Evolutionary conservation across 1,284 basidiomycete species (phyloP).

Genomic region (Rugiboletus extremiorientalis): DNA sequence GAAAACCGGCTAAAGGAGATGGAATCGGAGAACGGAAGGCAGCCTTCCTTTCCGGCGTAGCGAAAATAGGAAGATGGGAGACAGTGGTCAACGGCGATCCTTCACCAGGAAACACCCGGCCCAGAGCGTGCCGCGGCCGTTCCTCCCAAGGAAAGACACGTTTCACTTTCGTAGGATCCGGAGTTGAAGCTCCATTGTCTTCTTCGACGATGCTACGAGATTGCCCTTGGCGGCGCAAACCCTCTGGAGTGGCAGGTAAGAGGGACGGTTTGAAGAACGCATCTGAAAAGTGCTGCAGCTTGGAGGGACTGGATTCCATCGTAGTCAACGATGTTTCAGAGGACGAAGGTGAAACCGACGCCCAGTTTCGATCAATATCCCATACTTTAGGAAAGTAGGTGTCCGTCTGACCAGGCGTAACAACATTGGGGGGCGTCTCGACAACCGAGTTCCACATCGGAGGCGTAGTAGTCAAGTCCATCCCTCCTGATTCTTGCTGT

Average conservation of each 20-base stretch:
- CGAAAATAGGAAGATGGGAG: conserved; percentile 32
- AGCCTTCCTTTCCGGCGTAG: conserved; percentile 26
- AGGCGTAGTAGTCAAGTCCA: conserved; percentile 61
- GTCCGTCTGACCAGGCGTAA: conserved; percentile 51
- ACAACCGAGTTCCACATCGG: conserved; percentile 66
- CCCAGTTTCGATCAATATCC: conserved; percentile 51
- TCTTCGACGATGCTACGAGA: conserved; percentile 60
- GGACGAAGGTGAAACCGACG: conserved; percentile 21
- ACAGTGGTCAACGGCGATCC: conserved; percentile 53
- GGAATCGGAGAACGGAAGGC: conserved; percentile 28
- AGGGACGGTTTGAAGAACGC: conserved; percentile 63
- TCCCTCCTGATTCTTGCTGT: conserved; percentile 14
- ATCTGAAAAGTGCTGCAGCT: conserved; percentile 36
- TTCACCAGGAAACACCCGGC: conserved; percentile 75
- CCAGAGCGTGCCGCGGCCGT: conserved; percentile 59
- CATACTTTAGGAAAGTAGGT: conserved; percentile 76
- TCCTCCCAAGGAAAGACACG: conserved; percentile 95
- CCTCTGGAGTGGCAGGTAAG: conserved; percentile 56
- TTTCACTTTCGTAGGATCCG: conserved; percentile 74
- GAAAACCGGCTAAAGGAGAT: conserved; percentile 44
- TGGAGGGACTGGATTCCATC: conserved; percentile 24
- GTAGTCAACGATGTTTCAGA: conserved; percentile 31
- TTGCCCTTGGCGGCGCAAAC: conserved; percentile 58
- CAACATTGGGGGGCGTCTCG: conserved; percentile 70
- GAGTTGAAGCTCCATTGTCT: conserved; percentile 43